Evolutionary conservation across 768 basidiomycete genomes (phyloP).

Genomic region (Lepiota venenata): DNA sequence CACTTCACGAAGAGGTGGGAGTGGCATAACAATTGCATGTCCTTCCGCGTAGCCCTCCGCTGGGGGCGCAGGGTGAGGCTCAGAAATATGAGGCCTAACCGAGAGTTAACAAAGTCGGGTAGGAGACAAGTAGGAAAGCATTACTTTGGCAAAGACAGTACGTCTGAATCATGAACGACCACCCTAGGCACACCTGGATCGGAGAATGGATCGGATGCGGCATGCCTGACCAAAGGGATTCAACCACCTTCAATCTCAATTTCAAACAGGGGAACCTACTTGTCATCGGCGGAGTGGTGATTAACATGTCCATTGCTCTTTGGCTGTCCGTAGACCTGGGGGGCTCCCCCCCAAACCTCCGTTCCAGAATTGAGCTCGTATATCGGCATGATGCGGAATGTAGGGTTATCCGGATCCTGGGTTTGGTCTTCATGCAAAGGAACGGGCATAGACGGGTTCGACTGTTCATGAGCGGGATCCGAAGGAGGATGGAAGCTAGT

Average conservation of each 20-base stretch:
- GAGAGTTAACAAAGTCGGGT: not conserved
- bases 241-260: not conserved
- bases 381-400: conserved; percentile 5
- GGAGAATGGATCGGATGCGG: conserved; percentile 4
- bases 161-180: conserved; percentile 18
- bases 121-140: conserved; percentile 11
- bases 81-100: conserved; percentile 4
- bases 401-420: not conserved
- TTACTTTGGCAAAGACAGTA: conserved; percentile 28
- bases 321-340: not conserved
- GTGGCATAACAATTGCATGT: conserved; percentile 33
- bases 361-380: not conserved
- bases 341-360: conserved; percentile 1
- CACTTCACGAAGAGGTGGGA: conserved; percentile 40
- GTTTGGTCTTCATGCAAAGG: not conserved
- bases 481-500: not conserved
- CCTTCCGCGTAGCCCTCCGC: conserved; percentile 21
- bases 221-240: not conserved
- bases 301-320: conserved; percentile 3
- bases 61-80: conserved; percentile 17
- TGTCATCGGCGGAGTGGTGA: not conserved
- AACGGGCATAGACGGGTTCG: not conserved
- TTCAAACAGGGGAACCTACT: not conserved
- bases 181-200: conserved; percentile 21
- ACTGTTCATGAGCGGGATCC: no score